These are phyloP conservation scores for Drechslerella coelobrocha DNA, from an alignment of 2,329 filamentous ascomycete genomes.

Conservation along the genomic window DNA sequence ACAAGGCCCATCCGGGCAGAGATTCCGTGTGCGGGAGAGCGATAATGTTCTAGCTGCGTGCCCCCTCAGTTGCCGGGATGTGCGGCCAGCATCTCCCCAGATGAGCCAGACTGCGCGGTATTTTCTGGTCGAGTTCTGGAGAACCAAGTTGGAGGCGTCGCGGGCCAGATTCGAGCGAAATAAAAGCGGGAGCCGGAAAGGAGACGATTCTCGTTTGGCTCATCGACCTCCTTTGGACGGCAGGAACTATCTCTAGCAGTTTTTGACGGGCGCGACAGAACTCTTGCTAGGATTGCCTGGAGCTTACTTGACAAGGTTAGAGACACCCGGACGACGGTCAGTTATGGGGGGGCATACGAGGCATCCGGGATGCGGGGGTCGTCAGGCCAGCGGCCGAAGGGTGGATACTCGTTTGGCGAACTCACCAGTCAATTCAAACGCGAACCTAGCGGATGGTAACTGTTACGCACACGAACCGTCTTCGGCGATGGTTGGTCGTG, in stretches of 20 bases:
- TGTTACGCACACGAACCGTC: conserved; percentile 34
- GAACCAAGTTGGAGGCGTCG: neutral
- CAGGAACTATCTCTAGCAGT: conserved; percentile 28
- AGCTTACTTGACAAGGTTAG: conserved; percentile 47
- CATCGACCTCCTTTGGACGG: neutral
- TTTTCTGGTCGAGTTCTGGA: conserved; percentile 9
- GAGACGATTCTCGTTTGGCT: conserved; percentile 12
- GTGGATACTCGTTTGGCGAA: conserved; percentile 19
- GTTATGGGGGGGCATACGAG: neutral
- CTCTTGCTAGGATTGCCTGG: conserved; percentile 25
- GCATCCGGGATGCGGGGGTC: neutral
- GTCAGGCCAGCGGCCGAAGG: conserved; percentile 12
- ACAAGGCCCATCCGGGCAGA: conserved; percentile 50
- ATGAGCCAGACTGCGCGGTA: conserved; percentile 33
- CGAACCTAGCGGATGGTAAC: neutral
- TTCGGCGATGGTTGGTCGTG: conserved; percentile 32
- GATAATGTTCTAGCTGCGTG: conserved; percentile 27
- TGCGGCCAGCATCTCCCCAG: conserved; percentile 47
- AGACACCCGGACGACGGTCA: conserved; percentile 23
- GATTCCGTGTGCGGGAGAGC: conserved; percentile 49
- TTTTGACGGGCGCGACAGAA: conserved; percentile 23
- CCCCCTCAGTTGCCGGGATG: conserved; percentile 43
- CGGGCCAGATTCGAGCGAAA: conserved; percentile 11
- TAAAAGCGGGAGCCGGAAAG: conserved; percentile 10
- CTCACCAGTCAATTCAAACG: neutral